phyloP scores from a whole-genome alignment of 1,284 basidiomycete genomes.

The Porogramme epimiltina region DNA sequence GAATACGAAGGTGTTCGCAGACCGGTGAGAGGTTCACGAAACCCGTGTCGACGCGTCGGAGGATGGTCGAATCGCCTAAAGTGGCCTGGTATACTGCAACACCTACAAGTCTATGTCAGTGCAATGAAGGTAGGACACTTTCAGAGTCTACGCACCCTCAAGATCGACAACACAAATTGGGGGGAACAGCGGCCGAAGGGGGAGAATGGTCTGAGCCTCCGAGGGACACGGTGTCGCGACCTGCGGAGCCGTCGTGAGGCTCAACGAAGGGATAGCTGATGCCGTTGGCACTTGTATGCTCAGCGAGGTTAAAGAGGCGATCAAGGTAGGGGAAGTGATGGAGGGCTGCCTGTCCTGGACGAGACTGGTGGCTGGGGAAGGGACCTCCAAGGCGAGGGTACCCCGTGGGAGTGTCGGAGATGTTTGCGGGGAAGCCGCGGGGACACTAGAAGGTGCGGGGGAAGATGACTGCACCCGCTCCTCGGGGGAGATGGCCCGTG shows the following conservation, averaged over 20 bases:
- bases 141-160: slow-evolving; percentile 51
- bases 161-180: slow-evolving; percentile 62
- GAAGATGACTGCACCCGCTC: slow-evolving; percentile 14
- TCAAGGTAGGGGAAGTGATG: slow-evolving; percentile 23
- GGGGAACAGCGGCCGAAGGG: slow-evolving; percentile 60
- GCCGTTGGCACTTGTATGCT: slow-evolving; percentile 18
- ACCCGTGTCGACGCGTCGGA: slow-evolving; percentile 72
- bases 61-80: slow-evolving; percentile 51
- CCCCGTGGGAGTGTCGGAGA: slow-evolving; percentile 19
- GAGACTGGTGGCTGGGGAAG: slow-evolving; percentile 6
- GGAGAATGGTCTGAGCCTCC: slow-evolving; percentile 46
- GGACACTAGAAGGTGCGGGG: slow-evolving; percentile 16
- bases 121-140: slow-evolving; percentile 3
- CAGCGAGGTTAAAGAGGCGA: slow-evolving; percentile 26
- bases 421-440: slow-evolving; percentile 13
- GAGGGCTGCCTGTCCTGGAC: slow-evolving; percentile 15
- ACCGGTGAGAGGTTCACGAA: slow-evolving; percentile 72
- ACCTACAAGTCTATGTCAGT: slow-evolving; percentile 38
- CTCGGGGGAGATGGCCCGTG: slow-evolving; percentile 16
- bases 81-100: slow-evolving; percentile 71
- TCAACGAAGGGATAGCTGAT: slow-evolving; percentile 4
- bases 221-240: background rate
- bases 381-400: slow-evolving; percentile 19
- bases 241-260: slow-evolving; percentile 1
- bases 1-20: slow-evolving; percentile 42